phyloP scores from a whole-genome alignment of 768 basidiomycete genomes.

The Lactarius vividus region DNA sequence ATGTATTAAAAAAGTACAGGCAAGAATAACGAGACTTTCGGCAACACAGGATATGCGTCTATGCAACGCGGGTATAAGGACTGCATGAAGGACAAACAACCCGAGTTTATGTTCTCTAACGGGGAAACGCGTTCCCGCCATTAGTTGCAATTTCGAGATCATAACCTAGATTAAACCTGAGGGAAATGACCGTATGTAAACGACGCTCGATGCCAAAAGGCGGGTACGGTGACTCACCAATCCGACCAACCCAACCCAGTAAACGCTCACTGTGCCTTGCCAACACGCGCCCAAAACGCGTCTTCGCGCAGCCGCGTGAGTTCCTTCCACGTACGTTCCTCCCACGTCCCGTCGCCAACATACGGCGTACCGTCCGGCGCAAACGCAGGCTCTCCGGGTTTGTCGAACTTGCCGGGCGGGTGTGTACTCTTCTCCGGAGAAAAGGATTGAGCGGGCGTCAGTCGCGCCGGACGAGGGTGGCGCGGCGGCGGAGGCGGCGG shows the following conservation, averaged over 20 bases:
- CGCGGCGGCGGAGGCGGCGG: slow-evolving; percentile 24
- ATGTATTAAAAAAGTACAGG: slow-evolving; percentile 5
- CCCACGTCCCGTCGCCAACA: slow-evolving; percentile 73
- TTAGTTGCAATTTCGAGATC: slow-evolving; percentile 5
- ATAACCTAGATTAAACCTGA: slow-evolving; percentile 11
- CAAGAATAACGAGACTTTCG: background rate
- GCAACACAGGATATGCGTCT: background rate
- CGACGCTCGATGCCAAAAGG: background rate
- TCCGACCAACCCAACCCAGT: background rate
- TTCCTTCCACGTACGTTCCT: slow-evolving; percentile 84
- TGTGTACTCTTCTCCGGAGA: background rate
- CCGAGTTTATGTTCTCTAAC: background rate
- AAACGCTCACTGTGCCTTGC: slow-evolving; percentile 42
- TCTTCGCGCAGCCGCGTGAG: slow-evolving; percentile 69
- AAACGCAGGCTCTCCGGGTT: slow-evolving; percentile 12
- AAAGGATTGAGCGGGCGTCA: background rate
- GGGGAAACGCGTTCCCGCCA: background rate
- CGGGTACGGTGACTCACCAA: background rate
- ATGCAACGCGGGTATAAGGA: background rate
- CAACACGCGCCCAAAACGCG: slow-evolving; percentile 84
- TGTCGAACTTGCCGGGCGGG: background rate
- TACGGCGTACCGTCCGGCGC: slow-evolving; percentile 44
- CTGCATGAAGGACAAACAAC: background rate
- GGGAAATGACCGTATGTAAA: background rate
- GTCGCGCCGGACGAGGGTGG: slow-evolving; percentile 13